A percentile compares a stretch with the other conserved stretches of the same genome.
phyloP scores from a whole-genome alignment of 2,329 filamentous ascomycete genomes.

The Neonectria coccinea region DNA sequence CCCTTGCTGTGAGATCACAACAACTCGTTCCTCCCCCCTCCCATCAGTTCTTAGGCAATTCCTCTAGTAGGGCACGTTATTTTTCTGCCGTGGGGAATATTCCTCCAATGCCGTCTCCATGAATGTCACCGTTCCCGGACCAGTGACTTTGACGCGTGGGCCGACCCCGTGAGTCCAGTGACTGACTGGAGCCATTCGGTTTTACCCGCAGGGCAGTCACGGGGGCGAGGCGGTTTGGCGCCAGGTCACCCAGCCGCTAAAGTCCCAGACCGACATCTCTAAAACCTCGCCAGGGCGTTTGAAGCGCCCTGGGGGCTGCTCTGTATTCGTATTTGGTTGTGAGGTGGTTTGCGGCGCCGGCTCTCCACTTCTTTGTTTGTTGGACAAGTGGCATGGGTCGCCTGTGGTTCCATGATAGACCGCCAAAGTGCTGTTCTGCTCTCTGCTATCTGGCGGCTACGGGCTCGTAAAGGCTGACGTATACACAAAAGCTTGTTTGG shows the following conservation, averaged over 20 bases:
- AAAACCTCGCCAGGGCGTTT: not conserved
- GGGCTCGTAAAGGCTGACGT: conserved; percentile 8
- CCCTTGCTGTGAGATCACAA: no score
- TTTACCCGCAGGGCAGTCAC: conserved; percentile 13
- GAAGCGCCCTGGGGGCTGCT: not conserved
- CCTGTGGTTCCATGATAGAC: conserved; percentile 15
- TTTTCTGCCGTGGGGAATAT: not conserved
- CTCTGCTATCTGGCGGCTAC: not conserved
- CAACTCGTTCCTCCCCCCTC: not conserved
- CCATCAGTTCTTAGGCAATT: not conserved
- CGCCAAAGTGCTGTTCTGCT: conserved; percentile 3
- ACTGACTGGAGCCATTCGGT: conserved; percentile 12
- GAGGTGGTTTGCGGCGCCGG: conserved; percentile 1
- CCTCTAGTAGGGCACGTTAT: conserved; percentile 1
- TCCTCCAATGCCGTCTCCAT: not conserved
- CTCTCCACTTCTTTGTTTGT: conserved; percentile 5
- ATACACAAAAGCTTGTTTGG: not conserved
- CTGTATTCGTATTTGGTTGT: conserved; percentile 28
- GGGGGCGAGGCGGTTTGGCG: not conserved
- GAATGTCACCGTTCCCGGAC: conserved; percentile 11
- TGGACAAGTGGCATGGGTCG: conserved; percentile 9
- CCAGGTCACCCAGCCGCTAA: conserved; percentile 3
- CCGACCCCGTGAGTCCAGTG: conserved; percentile 28
- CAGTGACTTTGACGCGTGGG: conserved; percentile 31
- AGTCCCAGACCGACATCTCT: conserved; percentile 9